Percentiles rank a stretch among this genome's conserved stretches.
These are phyloP conservation scores for Heliocybe sulcata DNA, from an alignment of 1,284 basidiomycete species.

Conservation along the genomic window DNA sequence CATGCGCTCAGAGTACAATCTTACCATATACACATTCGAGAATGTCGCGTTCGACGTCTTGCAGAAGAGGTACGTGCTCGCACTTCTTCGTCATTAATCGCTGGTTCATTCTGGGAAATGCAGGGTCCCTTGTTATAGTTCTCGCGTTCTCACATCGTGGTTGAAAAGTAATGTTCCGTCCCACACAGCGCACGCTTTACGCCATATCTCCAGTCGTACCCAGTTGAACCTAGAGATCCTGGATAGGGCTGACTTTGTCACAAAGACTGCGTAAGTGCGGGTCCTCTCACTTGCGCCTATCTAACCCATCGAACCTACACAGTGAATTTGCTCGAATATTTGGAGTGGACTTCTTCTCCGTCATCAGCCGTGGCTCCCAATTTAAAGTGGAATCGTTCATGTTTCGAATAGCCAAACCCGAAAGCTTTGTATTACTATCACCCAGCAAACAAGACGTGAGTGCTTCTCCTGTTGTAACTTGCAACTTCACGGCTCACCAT, in stretches of 20 bases:
- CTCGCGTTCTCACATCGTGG: conserved; percentile 67
- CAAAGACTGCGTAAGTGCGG: conserved; percentile 75
- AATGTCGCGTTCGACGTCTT: conserved; percentile 83
- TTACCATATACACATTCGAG: conserved; percentile 86
- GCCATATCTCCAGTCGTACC: conserved; percentile 59
- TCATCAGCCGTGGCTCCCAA: conserved; percentile 91
- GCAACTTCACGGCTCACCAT: conserved; percentile 1
- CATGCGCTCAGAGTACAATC: conserved; percentile 78
- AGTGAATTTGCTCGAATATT: conserved; percentile 97
- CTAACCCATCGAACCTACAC: conserved; percentile 2
- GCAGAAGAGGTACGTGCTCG: conserved; percentile 49
- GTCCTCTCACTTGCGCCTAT: background rate
- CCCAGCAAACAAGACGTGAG: conserved; percentile 79
- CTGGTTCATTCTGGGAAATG: background rate
- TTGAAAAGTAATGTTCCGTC: conserved; percentile 53
- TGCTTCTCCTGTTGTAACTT: conserved; percentile 8
- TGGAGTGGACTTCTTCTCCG: conserved; percentile 95
- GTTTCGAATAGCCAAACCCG: conserved; percentile 97
- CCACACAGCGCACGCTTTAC: conserved; percentile 49
- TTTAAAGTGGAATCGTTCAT: conserved; percentile 99
- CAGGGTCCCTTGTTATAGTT: conserved; percentile 76
- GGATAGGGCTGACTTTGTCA: conserved; percentile 74
- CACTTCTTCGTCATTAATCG: background rate
- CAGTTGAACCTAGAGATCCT: conserved; percentile 71
- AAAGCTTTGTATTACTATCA: conserved; percentile 84